phyloP scores from a whole-genome alignment of 139 green algal species.

The Micromonas commoda region DNA sequence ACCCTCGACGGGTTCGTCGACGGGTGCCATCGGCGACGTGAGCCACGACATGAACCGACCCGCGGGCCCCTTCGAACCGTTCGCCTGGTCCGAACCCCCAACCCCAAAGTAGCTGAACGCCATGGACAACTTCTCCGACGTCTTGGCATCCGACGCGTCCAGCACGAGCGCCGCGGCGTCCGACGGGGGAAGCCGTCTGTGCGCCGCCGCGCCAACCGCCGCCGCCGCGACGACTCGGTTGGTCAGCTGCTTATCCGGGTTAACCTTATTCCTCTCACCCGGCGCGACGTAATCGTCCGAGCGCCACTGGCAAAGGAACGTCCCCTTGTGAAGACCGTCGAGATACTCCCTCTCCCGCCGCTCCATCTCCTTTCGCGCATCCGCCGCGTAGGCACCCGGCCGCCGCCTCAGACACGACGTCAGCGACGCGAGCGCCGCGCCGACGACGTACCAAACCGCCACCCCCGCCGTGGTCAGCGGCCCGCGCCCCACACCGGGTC shows the following conservation, averaged over 20 bases:
- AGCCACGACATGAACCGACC: no score
- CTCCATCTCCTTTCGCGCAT: not conserved
- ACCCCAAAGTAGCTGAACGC: not conserved
- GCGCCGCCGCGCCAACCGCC: not conserved
- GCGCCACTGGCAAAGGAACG: constrained; percentile 11
- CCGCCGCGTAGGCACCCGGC: no score
- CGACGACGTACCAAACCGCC: not conserved
- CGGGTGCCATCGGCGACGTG: no score
- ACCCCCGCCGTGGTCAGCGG: not conserved
- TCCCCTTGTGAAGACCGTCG: not conserved
- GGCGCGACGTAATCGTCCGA: constrained; percentile 10
- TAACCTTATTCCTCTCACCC: not conserved
- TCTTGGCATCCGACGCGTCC: constrained; percentile 8
- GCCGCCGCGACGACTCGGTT: constrained; percentile 12
- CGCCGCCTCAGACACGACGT: not conserved
- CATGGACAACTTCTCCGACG: not conserved
- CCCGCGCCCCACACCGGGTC: no score
- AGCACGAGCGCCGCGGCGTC: not conserved
- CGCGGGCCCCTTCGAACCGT: no score
- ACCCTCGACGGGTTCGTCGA: no score
- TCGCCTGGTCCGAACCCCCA: no score
- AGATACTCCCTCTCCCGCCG: constrained; percentile 15
- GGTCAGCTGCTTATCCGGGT: constrained; percentile 7
- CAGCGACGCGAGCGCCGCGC: not conserved
- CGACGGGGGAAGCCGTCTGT: not conserved